Evolutionary conservation across 129 eudicot species (phyloP), one percentile per base, ranked within the genome.

Genomic region (Flaveria trinervia): DNA sequence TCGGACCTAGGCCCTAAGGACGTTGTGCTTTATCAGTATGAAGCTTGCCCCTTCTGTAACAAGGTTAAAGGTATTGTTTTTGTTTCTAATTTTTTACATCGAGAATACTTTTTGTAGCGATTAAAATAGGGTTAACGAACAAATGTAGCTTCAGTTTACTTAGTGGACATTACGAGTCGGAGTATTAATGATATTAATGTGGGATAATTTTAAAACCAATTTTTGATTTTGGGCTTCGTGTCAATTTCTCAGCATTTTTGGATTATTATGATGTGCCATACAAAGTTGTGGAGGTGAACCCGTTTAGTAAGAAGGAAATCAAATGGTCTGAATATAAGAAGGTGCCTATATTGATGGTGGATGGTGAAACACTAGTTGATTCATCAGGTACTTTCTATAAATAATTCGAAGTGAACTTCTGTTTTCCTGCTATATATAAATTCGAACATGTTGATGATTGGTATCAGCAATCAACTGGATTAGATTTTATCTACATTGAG

Each of bases 251-350:
- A 91, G 97, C 97, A 30, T 91, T 86, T 83, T 72, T 91, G 68
- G 97, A 91, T 71, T 91, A 91, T 83, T 85, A 86, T 80, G 91
- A 86, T 55, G 79, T 88, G 5, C 97, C 89, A 7, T 91, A 91
- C 90, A 88, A 86, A 79, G 77, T 91, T 74, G 95, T 91, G 71
- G 97, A 88, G 85, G 92, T 88, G 74, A 85, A 88, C 72, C 92
- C 92, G 28, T 81, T 88, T 50, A 83, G 88, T 80, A 91, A 91
- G 73, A 91, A 88, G 84, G 97, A 91, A 86, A 86, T 88, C 74
- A 86, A 91, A 75, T 91, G 92, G 92, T 91, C 97, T 46, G 95
- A 88, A 41, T 88, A 91, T 80, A 88, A 86, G 87, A 91, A 91
- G 87, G 97, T 91, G 77, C 97, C 97, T 49, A 86, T 91, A 73